Conservation (phyloP, 306 rosid genomes). For the Vachellia collinsii region DNA sequence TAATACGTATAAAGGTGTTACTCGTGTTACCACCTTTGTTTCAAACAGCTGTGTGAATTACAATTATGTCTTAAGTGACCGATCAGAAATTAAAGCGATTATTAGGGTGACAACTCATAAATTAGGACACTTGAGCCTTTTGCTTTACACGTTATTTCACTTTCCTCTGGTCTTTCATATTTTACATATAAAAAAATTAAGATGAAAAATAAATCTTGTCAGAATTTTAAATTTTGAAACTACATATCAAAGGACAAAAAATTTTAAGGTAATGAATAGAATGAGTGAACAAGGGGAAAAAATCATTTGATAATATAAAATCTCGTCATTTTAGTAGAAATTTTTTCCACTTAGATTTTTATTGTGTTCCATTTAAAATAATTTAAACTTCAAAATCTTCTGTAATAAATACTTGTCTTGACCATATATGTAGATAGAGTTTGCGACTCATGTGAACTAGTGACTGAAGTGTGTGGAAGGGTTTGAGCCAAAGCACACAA, state of each 20-base stretch:
- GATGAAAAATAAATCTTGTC: not conserved
- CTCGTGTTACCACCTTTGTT: not conserved
- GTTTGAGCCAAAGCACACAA: not conserved
- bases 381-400: not conserved
- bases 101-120: not conserved
- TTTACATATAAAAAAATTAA: not conserved
- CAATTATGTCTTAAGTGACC: not conserved
- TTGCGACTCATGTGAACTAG: not conserved
- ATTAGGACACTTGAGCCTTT: not conserved
- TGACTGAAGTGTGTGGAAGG: not conserved
- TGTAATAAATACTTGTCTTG: not conserved
- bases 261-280: not conserved
- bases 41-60: not conserved
- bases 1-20: not conserved
- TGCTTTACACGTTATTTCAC: not conserved
- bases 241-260: not conserved
- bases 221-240: not conserved
- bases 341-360: not conserved
- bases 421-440: not conserved
- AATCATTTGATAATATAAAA: not conserved
- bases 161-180: not conserved
- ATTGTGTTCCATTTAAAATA: not conserved
- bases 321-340: not conserved
- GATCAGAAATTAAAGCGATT: not conserved
- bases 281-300: not conserved